phyloP scores from a whole-genome alignment of 495 filamentous ascomycete species.

The Talaromyces adpressus region DNA sequence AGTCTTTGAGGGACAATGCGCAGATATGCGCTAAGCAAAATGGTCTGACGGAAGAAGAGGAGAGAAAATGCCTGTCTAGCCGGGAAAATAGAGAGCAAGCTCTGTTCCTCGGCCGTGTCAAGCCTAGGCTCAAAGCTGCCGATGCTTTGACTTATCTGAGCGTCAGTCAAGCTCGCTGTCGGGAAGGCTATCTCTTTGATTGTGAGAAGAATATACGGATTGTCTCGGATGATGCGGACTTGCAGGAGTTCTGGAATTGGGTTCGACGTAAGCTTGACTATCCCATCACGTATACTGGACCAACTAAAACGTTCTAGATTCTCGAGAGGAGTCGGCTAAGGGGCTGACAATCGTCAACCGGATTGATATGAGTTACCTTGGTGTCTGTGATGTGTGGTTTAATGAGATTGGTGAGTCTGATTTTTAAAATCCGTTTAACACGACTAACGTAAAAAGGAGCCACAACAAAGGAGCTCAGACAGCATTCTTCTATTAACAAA shows the following conservation, averaged over 20 bases:
- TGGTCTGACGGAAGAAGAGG: constrained; percentile 1
- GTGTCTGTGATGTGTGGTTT: constrained; percentile 73
- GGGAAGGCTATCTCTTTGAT: constrained; percentile 75
- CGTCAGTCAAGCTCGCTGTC: constrained; percentile 46
- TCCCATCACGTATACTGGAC: background rate
- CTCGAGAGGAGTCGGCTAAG: constrained; percentile 54
- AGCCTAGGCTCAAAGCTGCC: constrained; percentile 23
- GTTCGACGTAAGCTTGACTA: constrained; percentile 48
- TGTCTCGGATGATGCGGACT: constrained; percentile 62
- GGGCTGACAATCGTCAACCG: constrained; percentile 67
- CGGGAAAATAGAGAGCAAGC: constrained; percentile 35
- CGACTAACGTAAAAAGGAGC: background rate
- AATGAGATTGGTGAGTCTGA: constrained; percentile 55
- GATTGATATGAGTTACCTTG: constrained; percentile 80
- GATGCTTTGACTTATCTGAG: constrained; percentile 38
- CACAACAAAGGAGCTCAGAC: background rate
- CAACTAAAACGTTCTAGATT: constrained; percentile 41
- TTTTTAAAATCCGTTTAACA: background rate
- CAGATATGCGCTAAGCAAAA: background rate
- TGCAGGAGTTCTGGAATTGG: constrained; percentile 75
- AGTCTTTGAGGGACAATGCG: constrained; percentile 22
- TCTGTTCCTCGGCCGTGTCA: constrained; percentile 21
- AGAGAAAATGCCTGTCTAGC: constrained; percentile 30
- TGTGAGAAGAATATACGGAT: constrained; percentile 60
- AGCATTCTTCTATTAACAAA: constrained; percentile 5